These are phyloP conservation scores for Arthrinium phaeospermum DNA, from an alignment of 2,329 filamentous ascomycete species.

Conservation along the genomic window DNA sequence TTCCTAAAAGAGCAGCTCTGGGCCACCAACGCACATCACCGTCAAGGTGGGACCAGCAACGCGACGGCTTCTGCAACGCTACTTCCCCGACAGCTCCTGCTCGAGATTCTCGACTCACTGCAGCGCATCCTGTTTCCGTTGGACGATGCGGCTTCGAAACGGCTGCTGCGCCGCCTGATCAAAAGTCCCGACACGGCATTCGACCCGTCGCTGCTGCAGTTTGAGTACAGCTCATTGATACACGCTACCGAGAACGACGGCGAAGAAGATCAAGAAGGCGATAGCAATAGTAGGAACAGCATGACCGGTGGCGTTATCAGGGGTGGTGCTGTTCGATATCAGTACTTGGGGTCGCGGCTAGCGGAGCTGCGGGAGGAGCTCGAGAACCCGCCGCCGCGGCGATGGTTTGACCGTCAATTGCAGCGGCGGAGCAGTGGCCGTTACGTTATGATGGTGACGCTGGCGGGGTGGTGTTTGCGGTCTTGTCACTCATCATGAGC, in stretches of 20 bases:
- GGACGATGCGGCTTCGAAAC: neutral
- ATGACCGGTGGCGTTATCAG: too few species aligned
- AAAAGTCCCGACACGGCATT: neutral
- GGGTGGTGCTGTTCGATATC: neutral
- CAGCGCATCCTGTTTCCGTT: neutral
- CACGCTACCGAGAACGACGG: neutral
- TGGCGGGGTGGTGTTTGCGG: neutral
- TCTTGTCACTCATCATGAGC: neutral
- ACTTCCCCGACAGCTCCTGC: neutral
- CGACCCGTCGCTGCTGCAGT: neutral
- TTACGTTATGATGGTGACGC: neutral
- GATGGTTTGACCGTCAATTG: neutral
- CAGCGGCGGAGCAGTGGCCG: neutral
- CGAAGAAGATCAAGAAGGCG: too few species aligned
- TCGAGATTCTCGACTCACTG: neutral
- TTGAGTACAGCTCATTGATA: neutral
- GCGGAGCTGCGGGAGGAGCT: neutral
- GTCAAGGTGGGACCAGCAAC: too few species aligned
- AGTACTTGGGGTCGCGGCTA: neutral
- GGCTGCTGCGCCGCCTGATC: neutral
- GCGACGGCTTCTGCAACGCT: too few species aligned
- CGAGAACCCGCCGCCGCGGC: neutral
- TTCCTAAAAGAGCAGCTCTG: neutral
- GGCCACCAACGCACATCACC: neutral
- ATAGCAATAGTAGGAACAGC: too few species aligned